Percentiles rank a stretch among this genome's conserved stretches.
phyloP scores from a whole-genome alignment of 331 rosid species.

The Pyrus hybrid region DNA sequence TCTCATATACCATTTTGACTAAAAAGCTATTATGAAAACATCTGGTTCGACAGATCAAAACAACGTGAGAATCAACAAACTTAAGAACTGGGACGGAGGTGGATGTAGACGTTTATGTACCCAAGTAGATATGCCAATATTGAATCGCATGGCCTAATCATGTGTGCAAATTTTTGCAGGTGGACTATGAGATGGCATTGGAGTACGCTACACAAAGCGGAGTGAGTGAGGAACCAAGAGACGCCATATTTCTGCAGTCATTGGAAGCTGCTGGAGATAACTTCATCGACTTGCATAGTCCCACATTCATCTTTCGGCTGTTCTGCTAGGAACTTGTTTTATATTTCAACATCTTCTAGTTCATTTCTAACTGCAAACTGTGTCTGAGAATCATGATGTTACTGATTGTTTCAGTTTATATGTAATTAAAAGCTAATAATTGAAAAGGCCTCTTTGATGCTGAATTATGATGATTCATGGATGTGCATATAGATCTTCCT shows the following conservation, averaged over 20 bases:
- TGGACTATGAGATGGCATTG: conserved; percentile 91
- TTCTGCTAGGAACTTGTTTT: conserved; percentile 14
- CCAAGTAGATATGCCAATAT: background rate
- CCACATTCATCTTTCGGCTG: conserved; percentile 62
- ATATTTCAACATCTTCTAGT: background rate
- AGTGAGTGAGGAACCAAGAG: conserved; percentile 86
- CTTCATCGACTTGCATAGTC: conserved; percentile 49
- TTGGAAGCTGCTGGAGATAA: conserved; percentile 49
- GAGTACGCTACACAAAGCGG: conserved; percentile 92
- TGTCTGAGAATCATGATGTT: background rate
- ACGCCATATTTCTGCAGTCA: conserved; percentile 51
- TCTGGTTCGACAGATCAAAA: too few species aligned
- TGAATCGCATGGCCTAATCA: background rate
- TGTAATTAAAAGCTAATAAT: background rate
- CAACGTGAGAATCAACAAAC: too few species aligned
- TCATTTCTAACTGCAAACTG: background rate
- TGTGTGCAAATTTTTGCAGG: conserved; percentile 39
- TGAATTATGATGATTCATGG: too few species aligned
- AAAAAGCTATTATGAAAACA: too few species aligned
- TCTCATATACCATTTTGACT: too few species aligned
- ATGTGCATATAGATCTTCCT: too few species aligned
- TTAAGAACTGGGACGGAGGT: background rate
- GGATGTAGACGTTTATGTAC: background rate
- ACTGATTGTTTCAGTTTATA: background rate
- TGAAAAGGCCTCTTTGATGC: background rate